A percentile compares a stretch with the other conserved stretches of the same genome.
These are phyloP conservation scores for Pythium scleroteichum DNA, from an alignment of 352 stramenopile species.

Conservation along the genomic window DNA sequence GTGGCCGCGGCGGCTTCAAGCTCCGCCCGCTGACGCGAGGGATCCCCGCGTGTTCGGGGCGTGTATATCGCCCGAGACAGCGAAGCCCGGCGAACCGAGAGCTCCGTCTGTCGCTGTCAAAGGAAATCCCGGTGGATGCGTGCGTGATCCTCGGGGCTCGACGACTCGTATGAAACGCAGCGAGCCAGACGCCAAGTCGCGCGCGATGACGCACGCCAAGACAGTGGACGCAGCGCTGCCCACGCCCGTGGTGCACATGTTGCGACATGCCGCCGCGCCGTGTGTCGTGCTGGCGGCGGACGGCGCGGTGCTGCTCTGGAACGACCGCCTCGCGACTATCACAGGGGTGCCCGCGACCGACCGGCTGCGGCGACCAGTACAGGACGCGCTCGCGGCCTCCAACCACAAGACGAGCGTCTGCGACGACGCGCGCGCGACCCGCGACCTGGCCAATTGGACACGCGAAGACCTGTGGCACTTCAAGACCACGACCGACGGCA, in stretches of 20 bases:
- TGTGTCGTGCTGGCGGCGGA: conserved; percentile 42
- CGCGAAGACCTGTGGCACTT: conserved; percentile 50
- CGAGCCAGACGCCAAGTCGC: conserved; percentile 6
- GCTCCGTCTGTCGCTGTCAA: too few species aligned
- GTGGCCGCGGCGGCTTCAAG: neutral
- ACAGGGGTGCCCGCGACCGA: conserved; percentile 25
- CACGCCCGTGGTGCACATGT: conserved; percentile 39
- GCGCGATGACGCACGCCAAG: conserved; percentile 5
- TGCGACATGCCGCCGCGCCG: conserved; percentile 57
- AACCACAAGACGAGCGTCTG: conserved; percentile 3
- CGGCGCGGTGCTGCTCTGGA: conserved; percentile 65
- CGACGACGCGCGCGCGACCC: conserved; percentile 9
- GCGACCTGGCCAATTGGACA: conserved; percentile 25
- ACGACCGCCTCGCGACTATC: conserved; percentile 44
- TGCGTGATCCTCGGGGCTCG: neutral
- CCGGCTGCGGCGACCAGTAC: conserved; percentile 37
- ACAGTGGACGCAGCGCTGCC: conserved; percentile 11
- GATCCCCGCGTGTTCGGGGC: too few species aligned
- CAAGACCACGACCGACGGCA: conserved; percentile 39
- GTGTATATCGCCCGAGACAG: too few species aligned
- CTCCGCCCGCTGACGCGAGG: neutral
- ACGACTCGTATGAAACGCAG: neutral
- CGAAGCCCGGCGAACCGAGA: too few species aligned
- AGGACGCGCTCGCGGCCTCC: conserved; percentile 36
- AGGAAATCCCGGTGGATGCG: neutral